Evolutionary conservation across 1,284 basidiomycete genomes (phyloP), one percentile per base, ranked within the genome.

Genomic region (Sporisorium sorghi): DNA sequence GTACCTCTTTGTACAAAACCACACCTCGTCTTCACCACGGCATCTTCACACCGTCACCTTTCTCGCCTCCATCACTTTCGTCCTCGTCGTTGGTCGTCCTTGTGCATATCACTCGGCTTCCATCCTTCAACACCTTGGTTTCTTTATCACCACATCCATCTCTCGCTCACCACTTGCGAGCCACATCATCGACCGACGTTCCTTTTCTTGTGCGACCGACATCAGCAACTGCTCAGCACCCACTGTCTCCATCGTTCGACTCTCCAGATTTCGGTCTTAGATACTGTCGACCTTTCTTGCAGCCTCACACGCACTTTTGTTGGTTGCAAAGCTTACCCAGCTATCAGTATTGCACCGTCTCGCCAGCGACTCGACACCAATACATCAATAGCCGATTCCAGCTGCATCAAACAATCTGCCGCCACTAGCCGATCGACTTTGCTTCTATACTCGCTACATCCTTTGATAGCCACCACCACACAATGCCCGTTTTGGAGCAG

Each of bases 401-500:
- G 30, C 47, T 30, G 12, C 3, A 17, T n/a, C 44, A 9, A 46
- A n/a, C n/a, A 46, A 30, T 17, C 43, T 28, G 12, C 15, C 24
- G 35, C 39, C 23, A 42, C n/a, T n/a, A 32, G 6, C 46, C n/a
- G 39, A 19, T 53, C 28, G 30, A 33, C n/a, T 26, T 14, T 15
- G 37, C 9, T n/a, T 40, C 17, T 3, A 6, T 40, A 35, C 10
- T 26, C 24, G 8, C 33, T 21, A 5, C 54, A 23, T 4, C 30
- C 26, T 44, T 26, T 32, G 28, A 44, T 28, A 19, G 37, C 37
- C 28, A 11, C 59, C 48, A 44, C 54, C 49, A 26, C 58, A 69
- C 49, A 32, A 75, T 75, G 73, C 68, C 73, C 37, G 73, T 80
- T 43, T 57, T 79, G 50, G 78, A 80, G 56, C 72, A 82, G 35